These are phyloP conservation scores for Kazachstania kunashirensis DNA, from an alignment of 805 yeast species.

Conservation along the genomic window DNA sequence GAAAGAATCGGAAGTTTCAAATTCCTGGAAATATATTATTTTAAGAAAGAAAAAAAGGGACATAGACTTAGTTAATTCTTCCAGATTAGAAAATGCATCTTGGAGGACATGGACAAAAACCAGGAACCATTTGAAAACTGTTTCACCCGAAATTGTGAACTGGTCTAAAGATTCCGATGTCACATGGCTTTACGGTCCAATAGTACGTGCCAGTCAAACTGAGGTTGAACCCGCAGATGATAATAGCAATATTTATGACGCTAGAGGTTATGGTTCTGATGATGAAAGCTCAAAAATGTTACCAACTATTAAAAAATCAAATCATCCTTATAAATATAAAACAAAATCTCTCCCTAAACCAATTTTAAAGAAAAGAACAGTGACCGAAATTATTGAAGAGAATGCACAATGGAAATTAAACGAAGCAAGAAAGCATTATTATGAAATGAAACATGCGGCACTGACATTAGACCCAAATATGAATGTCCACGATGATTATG, in stretches of 20 bases:
- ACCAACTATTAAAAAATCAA: slow-evolving; percentile 7
- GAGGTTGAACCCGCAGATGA: background rate
- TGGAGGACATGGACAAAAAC: slow-evolving; percentile 99
- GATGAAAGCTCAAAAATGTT: slow-evolving; percentile 30
- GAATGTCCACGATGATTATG: slow-evolving; percentile 27
- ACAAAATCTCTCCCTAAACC: slow-evolving; percentile 49
- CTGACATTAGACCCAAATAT: slow-evolving; percentile 20
- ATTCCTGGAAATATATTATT: slow-evolving; percentile 92
- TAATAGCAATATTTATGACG: slow-evolving; percentile 1
- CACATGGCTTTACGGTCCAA: slow-evolving; percentile 96
- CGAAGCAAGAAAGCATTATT: slow-evolving; percentile 56
- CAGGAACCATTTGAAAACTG: slow-evolving; percentile 64
- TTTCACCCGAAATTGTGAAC: slow-evolving; percentile 82
- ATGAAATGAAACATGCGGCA: slow-evolving; percentile 19
- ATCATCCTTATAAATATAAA: slow-evolving; percentile 8
- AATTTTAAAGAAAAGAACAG: slow-evolving; percentile 77
- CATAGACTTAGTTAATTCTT: slow-evolving; percentile 68
- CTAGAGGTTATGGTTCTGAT: slow-evolving; percentile 33
- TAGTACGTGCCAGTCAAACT: slow-evolving; percentile 18
- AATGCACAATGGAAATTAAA: slow-evolving; percentile 30
- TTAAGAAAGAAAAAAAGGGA: slow-evolving; percentile 48
- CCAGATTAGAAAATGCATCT: slow-evolving; percentile 76
- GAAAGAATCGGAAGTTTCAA: slow-evolving; percentile 88
- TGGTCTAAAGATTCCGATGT: slow-evolving; percentile 98
- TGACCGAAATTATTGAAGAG: slow-evolving; percentile 56